These are phyloP conservation scores for Angomonas ambiguus DNA, from an alignment of 208 protist species.

Conservation along the genomic window DNA sequence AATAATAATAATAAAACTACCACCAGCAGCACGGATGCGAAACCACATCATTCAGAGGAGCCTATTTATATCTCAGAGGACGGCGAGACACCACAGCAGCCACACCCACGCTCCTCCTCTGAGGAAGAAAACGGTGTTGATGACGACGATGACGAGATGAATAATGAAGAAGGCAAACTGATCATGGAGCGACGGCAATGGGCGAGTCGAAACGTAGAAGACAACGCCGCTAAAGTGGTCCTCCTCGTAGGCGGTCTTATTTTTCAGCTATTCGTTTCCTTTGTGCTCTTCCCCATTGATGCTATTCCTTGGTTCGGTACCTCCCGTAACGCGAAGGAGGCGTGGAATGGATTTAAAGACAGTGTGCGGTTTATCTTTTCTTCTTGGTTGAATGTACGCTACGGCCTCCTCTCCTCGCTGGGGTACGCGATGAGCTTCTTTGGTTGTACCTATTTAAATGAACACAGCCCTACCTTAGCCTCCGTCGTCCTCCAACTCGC, in stretches of 20 bases:
- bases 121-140: too few relatives aligned
- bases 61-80: too few relatives aligned
- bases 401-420: slow-evolving; percentile 59
- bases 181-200: slow-evolving; percentile 20
- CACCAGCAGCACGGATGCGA: neutral
- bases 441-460: slow-evolving; percentile 78
- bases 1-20: neutral
- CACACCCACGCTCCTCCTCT: too few relatives aligned
- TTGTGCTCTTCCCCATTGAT: slow-evolving; percentile 62
- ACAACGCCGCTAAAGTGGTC: slow-evolving; percentile 66
- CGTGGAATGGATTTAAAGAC: slow-evolving; percentile 41
- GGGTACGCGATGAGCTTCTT: slow-evolving; percentile 79
- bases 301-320: slow-evolving; percentile 77
- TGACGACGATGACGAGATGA: neutral
- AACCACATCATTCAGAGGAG: neutral
- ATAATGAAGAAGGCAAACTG: neutral
- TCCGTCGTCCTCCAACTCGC: slow-evolving; percentile 80
- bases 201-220: slow-evolving; percentile 52
- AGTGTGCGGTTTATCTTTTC: slow-evolving; percentile 62
- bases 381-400: slow-evolving; percentile 59
- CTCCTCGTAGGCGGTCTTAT: slow-evolving; percentile 55
- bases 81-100: too few relatives aligned
- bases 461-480: slow-evolving; percentile 74
- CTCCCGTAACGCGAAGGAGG: slow-evolving; percentile 26
- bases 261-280: slow-evolving; percentile 64